Conservation (phyloP, 805 yeast genomes). For the Pichia nanzhaoensis region DNA sequence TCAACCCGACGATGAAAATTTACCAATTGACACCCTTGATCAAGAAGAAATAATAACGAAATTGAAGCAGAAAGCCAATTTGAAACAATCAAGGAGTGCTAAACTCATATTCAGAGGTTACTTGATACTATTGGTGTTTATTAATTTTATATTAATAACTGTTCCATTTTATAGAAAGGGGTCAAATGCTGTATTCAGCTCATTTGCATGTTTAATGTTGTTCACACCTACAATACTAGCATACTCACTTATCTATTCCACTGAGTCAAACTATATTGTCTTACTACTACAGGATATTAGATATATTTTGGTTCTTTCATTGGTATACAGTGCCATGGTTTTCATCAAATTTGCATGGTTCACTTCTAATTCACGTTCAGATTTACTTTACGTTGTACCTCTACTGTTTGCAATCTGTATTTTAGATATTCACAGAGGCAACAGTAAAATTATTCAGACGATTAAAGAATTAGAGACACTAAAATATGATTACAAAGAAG, state of each 20-base stretch:
- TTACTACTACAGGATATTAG: constrained; percentile 1
- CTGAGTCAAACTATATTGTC: neutral
- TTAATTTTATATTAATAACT: constrained; percentile 24
- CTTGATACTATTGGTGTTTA: constrained; percentile 16
- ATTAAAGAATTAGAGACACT: constrained; percentile 19
- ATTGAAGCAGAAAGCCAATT: constrained; percentile 4
- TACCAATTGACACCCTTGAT: constrained; percentile 21
- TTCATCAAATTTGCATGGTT: constrained; percentile 10
- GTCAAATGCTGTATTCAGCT: constrained; percentile 20
- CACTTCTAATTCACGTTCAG: constrained; percentile 7
- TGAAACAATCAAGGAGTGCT: constrained; percentile 9
- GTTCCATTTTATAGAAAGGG: constrained; percentile 25
- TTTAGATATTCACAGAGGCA: constrained; percentile 16
- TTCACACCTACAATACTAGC: constrained; percentile 6
- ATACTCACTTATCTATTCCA: neutral
- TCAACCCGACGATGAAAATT: constrained; percentile 4
- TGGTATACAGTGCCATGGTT: constrained; percentile 10
- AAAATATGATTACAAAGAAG: constrained; percentile 29
- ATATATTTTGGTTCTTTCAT: constrained; percentile 2
- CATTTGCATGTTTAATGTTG: constrained; percentile 19
- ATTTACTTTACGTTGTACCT: constrained; percentile 25
- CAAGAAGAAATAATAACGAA: constrained; percentile 22
- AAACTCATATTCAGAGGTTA: constrained; percentile 13
- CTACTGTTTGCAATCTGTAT: constrained; percentile 18
- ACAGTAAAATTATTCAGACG: constrained; percentile 15